phyloP scores from a whole-genome alignment of 2,329 filamentous ascomycete species.

The Fusarium annulatum region DNA sequence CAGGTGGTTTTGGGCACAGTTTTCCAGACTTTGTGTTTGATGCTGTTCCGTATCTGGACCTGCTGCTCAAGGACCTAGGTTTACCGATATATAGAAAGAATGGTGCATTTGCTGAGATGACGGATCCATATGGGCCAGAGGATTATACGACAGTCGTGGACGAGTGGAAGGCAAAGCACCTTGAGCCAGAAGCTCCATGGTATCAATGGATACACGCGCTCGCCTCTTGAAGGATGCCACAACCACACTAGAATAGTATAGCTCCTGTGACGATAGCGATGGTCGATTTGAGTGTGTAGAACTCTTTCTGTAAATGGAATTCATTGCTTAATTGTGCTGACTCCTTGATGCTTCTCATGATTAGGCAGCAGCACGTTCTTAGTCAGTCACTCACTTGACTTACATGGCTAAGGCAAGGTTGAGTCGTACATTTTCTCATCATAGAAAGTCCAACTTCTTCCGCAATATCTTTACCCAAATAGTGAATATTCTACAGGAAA shows the following conservation, averaged over 20 bases:
- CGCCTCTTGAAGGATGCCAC: background rate
- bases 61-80: constrained; percentile 73
- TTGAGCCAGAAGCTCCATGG: background rate
- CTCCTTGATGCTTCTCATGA: constrained; percentile 7
- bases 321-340: background rate
- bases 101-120: constrained; percentile 62
- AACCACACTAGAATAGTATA: background rate
- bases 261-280: background rate
- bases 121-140: constrained; percentile 66
- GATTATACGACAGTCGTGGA: constrained; percentile 66
- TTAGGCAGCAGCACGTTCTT: constrained; percentile 25
- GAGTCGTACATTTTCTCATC: background rate
- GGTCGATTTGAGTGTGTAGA: background rate
- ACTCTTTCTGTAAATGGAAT: background rate
- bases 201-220: background rate
- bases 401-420: background rate
- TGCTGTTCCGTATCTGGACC: constrained; percentile 76
- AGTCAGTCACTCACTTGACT: background rate
- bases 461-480: too few species aligned
- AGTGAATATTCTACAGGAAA: background rate
- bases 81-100: constrained; percentile 67
- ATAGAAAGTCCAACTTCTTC: background rate
- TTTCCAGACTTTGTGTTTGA: constrained; percentile 82
- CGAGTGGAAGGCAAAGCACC: constrained; percentile 59
- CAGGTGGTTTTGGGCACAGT: constrained; percentile 70